These are phyloP conservation scores for Magnusiomyces clavatus DNA, from an alignment of 1,139 yeast species.

Conservation along the genomic window DNA sequence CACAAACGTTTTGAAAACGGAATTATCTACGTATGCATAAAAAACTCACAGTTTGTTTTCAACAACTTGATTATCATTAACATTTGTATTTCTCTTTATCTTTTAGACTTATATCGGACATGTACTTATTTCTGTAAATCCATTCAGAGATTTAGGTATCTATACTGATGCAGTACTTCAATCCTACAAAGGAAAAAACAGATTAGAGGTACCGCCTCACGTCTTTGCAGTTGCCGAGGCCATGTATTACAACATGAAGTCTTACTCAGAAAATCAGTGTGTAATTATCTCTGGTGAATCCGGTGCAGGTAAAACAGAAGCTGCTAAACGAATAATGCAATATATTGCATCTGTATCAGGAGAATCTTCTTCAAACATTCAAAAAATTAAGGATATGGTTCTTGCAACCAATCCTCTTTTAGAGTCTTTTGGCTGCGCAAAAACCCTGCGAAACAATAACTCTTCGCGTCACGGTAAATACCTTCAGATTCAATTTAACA, in stretches of 20 bases:
- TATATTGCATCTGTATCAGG: slow-evolving; percentile 87
- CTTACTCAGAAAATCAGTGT: slow-evolving; percentile 93
- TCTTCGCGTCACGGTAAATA: slow-evolving; percentile 98
- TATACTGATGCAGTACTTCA: slow-evolving; percentile 72
- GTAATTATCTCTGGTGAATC: slow-evolving; percentile 98
- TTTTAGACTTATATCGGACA: slow-evolving; percentile 24
- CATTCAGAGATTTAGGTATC: slow-evolving; percentile 92
- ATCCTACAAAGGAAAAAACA: slow-evolving; percentile 80
- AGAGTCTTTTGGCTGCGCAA: slow-evolving; percentile 98
- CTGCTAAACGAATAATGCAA: slow-evolving; percentile 98
- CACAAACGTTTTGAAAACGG: slow-evolving; percentile 84
- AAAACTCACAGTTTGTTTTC: neutral
- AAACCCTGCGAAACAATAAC: slow-evolving; percentile 90
- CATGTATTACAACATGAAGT: slow-evolving; percentile 92
- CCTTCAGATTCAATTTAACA: slow-evolving; percentile 81
- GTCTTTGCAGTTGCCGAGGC: slow-evolving; percentile 97
- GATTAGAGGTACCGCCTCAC: slow-evolving; percentile 98
- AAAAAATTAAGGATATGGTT: slow-evolving; percentile 92
- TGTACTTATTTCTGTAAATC: slow-evolving; percentile 82
- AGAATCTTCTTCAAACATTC: slow-evolving; percentile 51
- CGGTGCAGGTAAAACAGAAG: slow-evolving; percentile 99
- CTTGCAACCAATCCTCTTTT: slow-evolving; percentile 93
- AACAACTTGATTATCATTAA: neutral
- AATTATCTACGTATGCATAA: slow-evolving; percentile 49
- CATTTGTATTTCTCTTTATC: slow-evolving; percentile 5